A percentile compares a stretch with the other conserved stretches of the same genome.
Evolutionary conservation across 345 rosid species (phyloP).

Genomic region (Eucalyptus cladocalyx): DNA sequence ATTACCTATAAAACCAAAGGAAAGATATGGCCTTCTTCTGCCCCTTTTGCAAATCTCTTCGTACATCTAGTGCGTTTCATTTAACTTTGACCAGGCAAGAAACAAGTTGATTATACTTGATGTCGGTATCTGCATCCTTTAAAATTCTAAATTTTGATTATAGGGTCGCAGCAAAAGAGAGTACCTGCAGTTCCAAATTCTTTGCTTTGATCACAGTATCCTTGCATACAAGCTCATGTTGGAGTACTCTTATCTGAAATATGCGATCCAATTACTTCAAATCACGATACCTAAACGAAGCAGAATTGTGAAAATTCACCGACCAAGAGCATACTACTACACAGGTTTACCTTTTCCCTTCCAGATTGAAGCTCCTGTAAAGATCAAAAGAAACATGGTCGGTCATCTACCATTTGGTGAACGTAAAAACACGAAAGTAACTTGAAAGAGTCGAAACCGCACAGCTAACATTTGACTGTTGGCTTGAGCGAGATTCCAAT

Average conservation of each 20-base stretch:
- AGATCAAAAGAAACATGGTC: not conserved
- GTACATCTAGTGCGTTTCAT: not conserved
- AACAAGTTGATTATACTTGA: not conserved
- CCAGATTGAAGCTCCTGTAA: slow-evolving; percentile 54
- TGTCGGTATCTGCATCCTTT: not conserved
- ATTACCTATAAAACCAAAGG: not conserved
- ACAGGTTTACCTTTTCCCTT: slow-evolving; percentile 35
- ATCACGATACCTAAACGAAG: not conserved
- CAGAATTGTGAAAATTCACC: not conserved
- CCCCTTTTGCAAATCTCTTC: not conserved
- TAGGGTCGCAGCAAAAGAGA: not conserved
- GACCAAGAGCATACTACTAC: not conserved
- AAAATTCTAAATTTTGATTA: not conserved
- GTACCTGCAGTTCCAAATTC: not conserved
- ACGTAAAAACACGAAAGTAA: not conserved
- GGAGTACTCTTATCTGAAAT: slow-evolving; percentile 1
- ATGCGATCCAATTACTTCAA: not conserved
- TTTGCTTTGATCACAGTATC: slow-evolving; percentile 33
- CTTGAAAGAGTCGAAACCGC: not conserved
- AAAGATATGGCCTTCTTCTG: not conserved
- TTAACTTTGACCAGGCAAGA: not conserved
- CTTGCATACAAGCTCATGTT: slow-evolving; percentile 48
- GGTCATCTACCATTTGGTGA: not conserved
- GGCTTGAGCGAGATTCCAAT: slow-evolving; percentile 53
- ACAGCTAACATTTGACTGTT: slow-evolving; percentile 49